Base-by-base conservation (phyloP, 208 protist species). In the Acanthamoeba culbertsoni region DNA sequence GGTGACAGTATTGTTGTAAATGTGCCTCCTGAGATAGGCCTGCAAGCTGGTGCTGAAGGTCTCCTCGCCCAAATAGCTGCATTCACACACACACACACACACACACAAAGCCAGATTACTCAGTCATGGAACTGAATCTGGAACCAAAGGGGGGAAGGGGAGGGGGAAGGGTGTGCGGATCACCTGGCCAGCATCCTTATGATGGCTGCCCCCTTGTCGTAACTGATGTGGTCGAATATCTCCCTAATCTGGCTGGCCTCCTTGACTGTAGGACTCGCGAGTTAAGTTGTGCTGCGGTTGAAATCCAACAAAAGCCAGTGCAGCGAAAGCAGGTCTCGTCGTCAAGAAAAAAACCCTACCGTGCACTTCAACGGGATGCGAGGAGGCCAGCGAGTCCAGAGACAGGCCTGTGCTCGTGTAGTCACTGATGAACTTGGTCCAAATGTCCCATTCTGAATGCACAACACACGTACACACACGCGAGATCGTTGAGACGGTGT, bases 211-310 rank as follows among this genome's bases (percentile, higher is more conserved):
- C 98, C 98, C 93, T 99, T 99, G 86, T 97, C 93, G 94, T 99
- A 99, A 77, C 97, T 98, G 92, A 99, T 99, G 31, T 94, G 94
- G 95, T 99, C 99, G 94, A 99, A 99, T 88, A 99, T 99, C 93
- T 99, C 98, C 20, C 98, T 97, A 73, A 99, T 98, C 73, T 99
- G 96, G 35, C 95, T 94, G 0, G 98, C 96, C 46, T 98, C 96
- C 31, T 79, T 68, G 45, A 99, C 98, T 73, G 35, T 10, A 18
- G 28, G 7, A 35, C 5, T 31, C 0, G 6, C 5, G 8, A 14
- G 5, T 63, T 63, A 5, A 46, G 16, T n/a, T n/a, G n/a, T n/a
- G n/a, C n/a, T n/a, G n/a, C n/a, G n/a, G n/a, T n/a, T n/a, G n/a
- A n/a, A n/a, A n/a, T n/a, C n/a, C n/a, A n/a, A n/a, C n/a, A n/a